Base-by-base conservation (phyloP, 2,329 filamentous ascomycete species). In the Colletotrichum sp. region DNA sequence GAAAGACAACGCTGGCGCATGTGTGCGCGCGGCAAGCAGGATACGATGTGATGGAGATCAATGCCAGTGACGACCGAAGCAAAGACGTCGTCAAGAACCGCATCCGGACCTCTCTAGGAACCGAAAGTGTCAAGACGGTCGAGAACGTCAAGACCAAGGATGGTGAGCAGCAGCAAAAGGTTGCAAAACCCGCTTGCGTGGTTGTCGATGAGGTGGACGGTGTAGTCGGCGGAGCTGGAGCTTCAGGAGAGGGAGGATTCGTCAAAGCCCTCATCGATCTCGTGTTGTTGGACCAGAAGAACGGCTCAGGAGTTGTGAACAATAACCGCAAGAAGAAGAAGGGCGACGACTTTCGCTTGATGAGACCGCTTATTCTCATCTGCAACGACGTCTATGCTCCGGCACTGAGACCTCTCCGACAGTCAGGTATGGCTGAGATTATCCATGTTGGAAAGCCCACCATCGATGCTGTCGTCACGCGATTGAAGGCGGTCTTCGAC, bases 341-440 rank as follows among this genome's bases (percentile, higher is more conserved):
- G 82, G 93, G 93, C 0, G 96, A 99, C 81, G 94, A 93, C 75
- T 99, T 99, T 82, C 92, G 94, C 57, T 90, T 98, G 77, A 91
- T 98, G 85, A 91, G 97, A 62, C 97, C 97, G 0, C 88, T 99
- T 34, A 95, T 99, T 67, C 89, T 99, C 64, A 97, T 99, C 80
- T 99, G 97, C 87, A 99, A 99, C 81, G 98, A 99, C 83, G 92
- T 99, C 1, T 99, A 99, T 81, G 96, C 98, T 79, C 93, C 96
- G 6, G 95, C 96, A 24, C 89, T 99, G 55, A 92, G 96, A 32
- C 96, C 95, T 0, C 88, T 99, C 9, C 92, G 97, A n/a, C 94
- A 96, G 78, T 96, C 95, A 0, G 92, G 89, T 8, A 86, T 97
- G 66, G 97, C 96, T 0, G 97, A 99, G 83, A 93, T 99, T 52